These are phyloP conservation scores for Ophiostoma populinum DNA, from an alignment of 2,329 filamentous ascomycete species.

Conservation along the genomic window DNA sequence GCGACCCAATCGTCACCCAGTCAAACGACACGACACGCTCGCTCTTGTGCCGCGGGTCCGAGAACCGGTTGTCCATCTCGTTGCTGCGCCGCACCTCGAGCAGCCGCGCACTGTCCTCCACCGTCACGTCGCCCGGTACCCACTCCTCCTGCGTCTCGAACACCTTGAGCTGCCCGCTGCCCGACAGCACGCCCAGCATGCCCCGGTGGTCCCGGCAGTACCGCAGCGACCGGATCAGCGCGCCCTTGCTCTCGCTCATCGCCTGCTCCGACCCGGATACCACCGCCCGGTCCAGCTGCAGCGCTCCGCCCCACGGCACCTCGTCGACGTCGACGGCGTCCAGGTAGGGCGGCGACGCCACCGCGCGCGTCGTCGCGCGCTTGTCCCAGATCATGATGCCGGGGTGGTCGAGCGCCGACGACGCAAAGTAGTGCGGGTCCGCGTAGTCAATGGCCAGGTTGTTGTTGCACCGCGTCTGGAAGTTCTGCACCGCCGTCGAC, in stretches of 20 bases:
- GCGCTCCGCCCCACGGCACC: constrained; percentile 43
- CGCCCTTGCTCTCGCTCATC: constrained; percentile 35
- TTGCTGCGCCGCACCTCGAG: constrained; percentile 41
- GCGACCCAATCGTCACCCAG: constrained; percentile 43
- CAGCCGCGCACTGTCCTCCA: constrained; percentile 36
- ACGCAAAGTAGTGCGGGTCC: constrained; percentile 72
- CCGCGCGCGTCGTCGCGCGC: constrained; percentile 36
- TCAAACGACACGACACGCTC: constrained; percentile 51
- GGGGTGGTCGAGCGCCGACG: constrained; percentile 58
- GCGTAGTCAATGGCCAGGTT: constrained; percentile 62
- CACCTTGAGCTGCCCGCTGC: constrained; percentile 45
- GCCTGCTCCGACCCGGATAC: constrained; percentile 34
- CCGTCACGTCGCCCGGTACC: constrained; percentile 21
- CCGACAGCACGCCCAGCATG: constrained; percentile 42
- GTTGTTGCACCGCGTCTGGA: constrained; percentile 50
- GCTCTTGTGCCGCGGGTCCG: constrained; percentile 31
- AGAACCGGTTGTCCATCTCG: constrained; percentile 43
- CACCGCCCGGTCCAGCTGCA: constrained; percentile 40
- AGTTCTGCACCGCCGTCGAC: constrained; percentile 24
- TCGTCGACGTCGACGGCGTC: constrained; percentile 43
- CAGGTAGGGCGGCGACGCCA: constrained; percentile 35
- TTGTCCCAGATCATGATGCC: constrained; percentile 66
- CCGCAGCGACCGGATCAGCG: constrained; percentile 43
- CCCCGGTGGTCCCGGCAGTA: constrained; percentile 46
- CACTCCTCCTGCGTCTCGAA: constrained; percentile 40